These are phyloP conservation scores for Chalciporus pseudorubinellus DNA, from an alignment of 768 basidiomycete species.

Conservation along the genomic window DNA sequence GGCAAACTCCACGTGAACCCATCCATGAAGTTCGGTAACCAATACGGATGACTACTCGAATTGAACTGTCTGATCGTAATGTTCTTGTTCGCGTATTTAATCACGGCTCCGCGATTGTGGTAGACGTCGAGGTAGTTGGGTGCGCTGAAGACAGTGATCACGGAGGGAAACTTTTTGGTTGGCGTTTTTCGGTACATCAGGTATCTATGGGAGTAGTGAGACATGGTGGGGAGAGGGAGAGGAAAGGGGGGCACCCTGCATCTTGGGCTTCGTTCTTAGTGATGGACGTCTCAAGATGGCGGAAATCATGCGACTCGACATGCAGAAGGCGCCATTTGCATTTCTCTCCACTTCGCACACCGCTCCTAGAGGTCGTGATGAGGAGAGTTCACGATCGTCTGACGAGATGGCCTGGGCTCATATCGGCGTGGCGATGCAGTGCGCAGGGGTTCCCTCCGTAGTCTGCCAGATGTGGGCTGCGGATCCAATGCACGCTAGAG, in stretches of 20 bases:
- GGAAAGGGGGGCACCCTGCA: slow-evolving; percentile 61
- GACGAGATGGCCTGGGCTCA: too few species aligned
- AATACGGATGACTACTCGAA: slow-evolving; percentile 80
- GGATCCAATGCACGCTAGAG: too few species aligned
- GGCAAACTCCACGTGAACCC: slow-evolving; percentile 98
- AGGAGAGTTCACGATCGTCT: too few species aligned
- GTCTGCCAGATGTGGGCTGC: too few species aligned
- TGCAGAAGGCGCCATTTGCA: slow-evolving; percentile 6
- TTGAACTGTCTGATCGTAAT: slow-evolving; percentile 94
- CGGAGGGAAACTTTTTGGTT: slow-evolving; percentile 92
- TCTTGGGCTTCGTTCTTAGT: slow-evolving; percentile 99
- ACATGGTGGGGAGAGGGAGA: neutral
- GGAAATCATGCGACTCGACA: slow-evolving; percentile 1
- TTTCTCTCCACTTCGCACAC: slow-evolving; percentile 18
- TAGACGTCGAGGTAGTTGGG: slow-evolving; percentile 98
- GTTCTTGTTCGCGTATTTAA: slow-evolving; percentile 97
- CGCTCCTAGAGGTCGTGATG: too few species aligned
- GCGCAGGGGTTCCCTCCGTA: too few species aligned
- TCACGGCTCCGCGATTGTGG: slow-evolving; percentile 93
- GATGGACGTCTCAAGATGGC: slow-evolving; percentile 1
- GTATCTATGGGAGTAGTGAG: slow-evolving; percentile 45
- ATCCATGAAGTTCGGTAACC: slow-evolving; percentile 98
- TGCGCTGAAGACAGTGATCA: slow-evolving; percentile 97
- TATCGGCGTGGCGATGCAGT: too few species aligned
- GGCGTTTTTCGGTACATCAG: slow-evolving; percentile 96